Percentiles rank a stretch among this genome's conserved stretches.
Conservation (phyloP, 2,329 filamentous ascomycete genomes). For the Penicillium expansum region DNA sequence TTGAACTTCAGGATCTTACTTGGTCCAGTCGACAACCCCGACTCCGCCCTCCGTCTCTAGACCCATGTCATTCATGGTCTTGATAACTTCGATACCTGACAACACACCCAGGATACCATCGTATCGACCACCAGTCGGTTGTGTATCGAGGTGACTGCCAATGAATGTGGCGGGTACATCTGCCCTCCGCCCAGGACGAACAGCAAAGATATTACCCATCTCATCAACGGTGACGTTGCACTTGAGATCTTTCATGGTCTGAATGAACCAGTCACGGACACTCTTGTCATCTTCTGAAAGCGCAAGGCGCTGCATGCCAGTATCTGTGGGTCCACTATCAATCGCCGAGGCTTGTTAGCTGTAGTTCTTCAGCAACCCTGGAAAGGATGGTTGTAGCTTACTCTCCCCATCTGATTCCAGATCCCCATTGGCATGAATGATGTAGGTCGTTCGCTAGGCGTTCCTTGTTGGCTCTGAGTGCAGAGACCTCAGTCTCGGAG, state of each 20-base stretch:
- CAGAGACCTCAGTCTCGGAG: slow-evolving; percentile 51
- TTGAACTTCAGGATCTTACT: slow-evolving; percentile 20
- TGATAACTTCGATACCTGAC: slow-evolving; percentile 70
- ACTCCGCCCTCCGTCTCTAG: slow-evolving; percentile 69
- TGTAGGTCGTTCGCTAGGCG: slow-evolving; percentile 64
- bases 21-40: slow-evolving; percentile 63
- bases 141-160: slow-evolving; percentile 68
- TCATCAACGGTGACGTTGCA: slow-evolving; percentile 67
- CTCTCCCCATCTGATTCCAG: slow-evolving; percentile 65
- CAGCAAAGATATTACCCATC: slow-evolving; percentile 79
- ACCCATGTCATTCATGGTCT: slow-evolving; percentile 63
- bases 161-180: slow-evolving; percentile 64
- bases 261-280: slow-evolving; percentile 72
- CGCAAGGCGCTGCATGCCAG: slow-evolving; percentile 73
- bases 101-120: slow-evolving; percentile 70
- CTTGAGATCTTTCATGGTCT: slow-evolving; percentile 60
- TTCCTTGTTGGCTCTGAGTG: slow-evolving; percentile 57
- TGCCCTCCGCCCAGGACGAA: slow-evolving; percentile 59
- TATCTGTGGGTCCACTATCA: slow-evolving; percentile 54
- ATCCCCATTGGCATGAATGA: slow-evolving; percentile 65
- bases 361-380: background rate
- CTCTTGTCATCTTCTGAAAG: slow-evolving; percentile 69
- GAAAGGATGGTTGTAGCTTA: slow-evolving; percentile 41
- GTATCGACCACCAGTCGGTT: slow-evolving; percentile 50
- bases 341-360: background rate